Conservation (phyloP, 2,329 filamentous ascomycete species). For the Talaromyces albobiverticillius region DNA sequence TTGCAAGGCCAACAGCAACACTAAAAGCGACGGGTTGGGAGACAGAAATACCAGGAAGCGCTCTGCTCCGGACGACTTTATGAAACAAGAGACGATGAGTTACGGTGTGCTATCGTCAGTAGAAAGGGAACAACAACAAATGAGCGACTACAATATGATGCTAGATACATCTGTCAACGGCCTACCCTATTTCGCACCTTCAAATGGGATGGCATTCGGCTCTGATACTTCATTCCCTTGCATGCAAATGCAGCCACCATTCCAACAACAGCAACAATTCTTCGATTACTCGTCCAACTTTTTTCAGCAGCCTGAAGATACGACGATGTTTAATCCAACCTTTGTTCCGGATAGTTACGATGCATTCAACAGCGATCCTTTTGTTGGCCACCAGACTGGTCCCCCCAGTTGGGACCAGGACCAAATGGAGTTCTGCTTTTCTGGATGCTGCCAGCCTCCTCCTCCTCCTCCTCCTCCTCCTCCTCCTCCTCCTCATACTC, state of each 20-base stretch:
- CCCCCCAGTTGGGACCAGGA: background rate
- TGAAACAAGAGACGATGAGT: slow-evolving; percentile 6
- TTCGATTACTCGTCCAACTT: slow-evolving; percentile 8
- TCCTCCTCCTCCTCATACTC: too few species aligned
- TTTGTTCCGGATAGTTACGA: background rate
- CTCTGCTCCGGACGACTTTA: slow-evolving; percentile 7
- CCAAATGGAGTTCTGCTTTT: slow-evolving; percentile 8
- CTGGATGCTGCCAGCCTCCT: slow-evolving; percentile 8
- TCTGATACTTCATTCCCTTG: slow-evolving; percentile 6
- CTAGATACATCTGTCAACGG: slow-evolving; percentile 12
- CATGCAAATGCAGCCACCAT: background rate
- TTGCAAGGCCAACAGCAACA: background rate
- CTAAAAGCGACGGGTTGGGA: background rate
- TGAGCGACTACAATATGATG: slow-evolving; percentile 6
- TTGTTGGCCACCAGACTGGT: background rate
- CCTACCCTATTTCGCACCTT: slow-evolving; percentile 11
- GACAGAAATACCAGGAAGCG: slow-evolving; percentile 13
- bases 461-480: too few species aligned
- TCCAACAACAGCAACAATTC: slow-evolving; percentile 16
- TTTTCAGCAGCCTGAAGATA: background rate
- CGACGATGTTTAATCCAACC: background rate
- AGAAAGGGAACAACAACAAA: slow-evolving; percentile 3
- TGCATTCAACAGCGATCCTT: background rate
- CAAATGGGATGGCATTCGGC: slow-evolving; percentile 7
- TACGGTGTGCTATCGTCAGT: background rate